Conservation (phyloP, 306 rosid species). For the Geum urbanum region DNA sequence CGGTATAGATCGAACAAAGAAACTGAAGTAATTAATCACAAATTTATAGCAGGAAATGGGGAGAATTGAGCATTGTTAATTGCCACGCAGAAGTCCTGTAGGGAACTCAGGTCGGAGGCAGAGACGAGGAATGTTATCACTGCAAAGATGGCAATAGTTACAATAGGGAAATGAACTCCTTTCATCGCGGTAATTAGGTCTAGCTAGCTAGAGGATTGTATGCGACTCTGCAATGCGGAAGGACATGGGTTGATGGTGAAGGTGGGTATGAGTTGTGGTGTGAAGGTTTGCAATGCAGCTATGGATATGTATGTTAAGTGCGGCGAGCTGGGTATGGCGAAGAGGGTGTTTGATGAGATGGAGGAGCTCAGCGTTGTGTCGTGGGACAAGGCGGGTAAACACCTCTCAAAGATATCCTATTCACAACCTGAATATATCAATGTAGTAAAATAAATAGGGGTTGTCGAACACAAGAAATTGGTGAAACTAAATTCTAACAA, state of each 20-base stretch:
- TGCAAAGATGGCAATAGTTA: constrained; percentile 1
- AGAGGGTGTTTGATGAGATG: constrained; percentile 49
- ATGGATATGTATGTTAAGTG: constrained; percentile 74
- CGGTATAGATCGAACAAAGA: too few species aligned
- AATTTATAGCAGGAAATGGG: not conserved
- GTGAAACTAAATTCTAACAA: too few species aligned
- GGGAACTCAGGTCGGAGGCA: constrained; percentile 11
- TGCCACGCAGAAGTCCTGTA: constrained; percentile 20
- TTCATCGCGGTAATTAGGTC: not conserved
- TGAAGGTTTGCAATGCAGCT: constrained; percentile 49
- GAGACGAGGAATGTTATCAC: not conserved
- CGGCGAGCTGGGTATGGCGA: constrained; percentile 44
- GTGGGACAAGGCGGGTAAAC: too few species aligned
- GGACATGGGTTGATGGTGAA: constrained; percentile 44
- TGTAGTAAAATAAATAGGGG: too few species aligned
- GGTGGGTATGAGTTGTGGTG: constrained; percentile 35
- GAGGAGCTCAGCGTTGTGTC: constrained; percentile 51
- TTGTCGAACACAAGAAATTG: too few species aligned
- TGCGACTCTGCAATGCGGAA: constrained; percentile 11
- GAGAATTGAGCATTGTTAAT: not conserved
- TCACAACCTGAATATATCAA: too few species aligned
- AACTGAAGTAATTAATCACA: too few species aligned
- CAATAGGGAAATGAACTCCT: constrained; percentile 2
- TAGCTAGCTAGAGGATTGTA: not conserved
- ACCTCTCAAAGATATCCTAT: too few species aligned